A percentile compares a stretch with the other conserved stretches of the same genome.
Conservation (phyloP, 208 protist species). For the Pavlovales sp. region DNA sequence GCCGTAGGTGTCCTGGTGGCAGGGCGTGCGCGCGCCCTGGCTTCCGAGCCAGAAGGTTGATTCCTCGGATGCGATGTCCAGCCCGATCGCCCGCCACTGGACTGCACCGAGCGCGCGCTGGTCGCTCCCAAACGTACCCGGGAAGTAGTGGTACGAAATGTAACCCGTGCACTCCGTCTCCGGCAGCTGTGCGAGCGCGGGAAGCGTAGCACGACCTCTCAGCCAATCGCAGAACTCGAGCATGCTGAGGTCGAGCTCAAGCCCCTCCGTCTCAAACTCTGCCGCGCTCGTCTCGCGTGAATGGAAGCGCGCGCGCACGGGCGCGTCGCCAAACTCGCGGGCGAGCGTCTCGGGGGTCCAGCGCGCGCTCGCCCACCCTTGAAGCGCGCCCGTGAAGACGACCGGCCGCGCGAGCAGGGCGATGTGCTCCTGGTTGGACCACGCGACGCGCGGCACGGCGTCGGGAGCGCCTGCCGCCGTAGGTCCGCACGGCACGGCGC, state of each 20-base stretch:
- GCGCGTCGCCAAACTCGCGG: neutral
- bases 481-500: no score
- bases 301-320: neutral
- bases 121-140: neutral
- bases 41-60: neutral
- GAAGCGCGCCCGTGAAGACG: neutral
- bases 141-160: neutral
- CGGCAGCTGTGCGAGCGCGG: neutral
- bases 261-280: neutral
- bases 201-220: neutral
- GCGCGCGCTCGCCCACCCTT: neutral
- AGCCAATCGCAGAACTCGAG: neutral
- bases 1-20: constrained; percentile 31
- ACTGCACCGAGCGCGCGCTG: neutral
- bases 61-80: neutral
- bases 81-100: neutral
- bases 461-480: no score
- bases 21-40: constrained; percentile 6
- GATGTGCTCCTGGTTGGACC: no score
- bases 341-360: neutral
- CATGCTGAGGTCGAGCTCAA: neutral
- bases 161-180: neutral
- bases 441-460: no score
- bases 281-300: neutral
- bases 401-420: neutral